Evolutionary conservation across 2,329 filamentous ascomycete species (phyloP).

Genomic region (Waltergamsia citrina): DNA sequence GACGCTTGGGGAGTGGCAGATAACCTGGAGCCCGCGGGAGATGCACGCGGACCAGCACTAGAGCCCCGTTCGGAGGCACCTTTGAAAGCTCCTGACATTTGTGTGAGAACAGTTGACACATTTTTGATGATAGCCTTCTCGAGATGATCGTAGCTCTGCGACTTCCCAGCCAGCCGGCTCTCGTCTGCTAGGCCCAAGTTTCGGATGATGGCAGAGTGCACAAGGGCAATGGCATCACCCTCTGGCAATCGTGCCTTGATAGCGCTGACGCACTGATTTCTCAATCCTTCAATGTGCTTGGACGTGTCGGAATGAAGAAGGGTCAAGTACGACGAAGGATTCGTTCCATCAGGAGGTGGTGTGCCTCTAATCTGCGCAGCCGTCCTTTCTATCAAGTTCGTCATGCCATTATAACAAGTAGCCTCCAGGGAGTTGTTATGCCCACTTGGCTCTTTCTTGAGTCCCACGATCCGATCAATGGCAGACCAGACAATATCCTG

Average conservation of each 20-base stretch:
- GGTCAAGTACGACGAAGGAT: background rate
- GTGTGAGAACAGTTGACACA: background rate
- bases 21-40: too few relatives aligned
- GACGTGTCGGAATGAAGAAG: background rate
- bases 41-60: background rate
- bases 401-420: constrained; percentile 19
- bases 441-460: constrained; percentile 31
- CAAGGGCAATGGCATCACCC: background rate
- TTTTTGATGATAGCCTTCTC: constrained; percentile 2
- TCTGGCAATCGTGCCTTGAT: constrained; percentile 1
- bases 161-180: background rate
- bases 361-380: background rate
- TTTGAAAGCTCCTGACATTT: too few relatives aligned
- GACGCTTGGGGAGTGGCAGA: too few relatives aligned
- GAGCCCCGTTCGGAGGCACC: too few relatives aligned
- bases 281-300: background rate
- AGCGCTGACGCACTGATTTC: background rate
- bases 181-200: constrained; percentile 1
- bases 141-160: background rate
- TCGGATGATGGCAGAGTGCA: constrained; percentile 1
- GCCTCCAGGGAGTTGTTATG: constrained; percentile 35
- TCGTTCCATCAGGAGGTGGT: background rate
- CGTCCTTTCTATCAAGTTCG: background rate
- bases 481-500: constrained; percentile 43
- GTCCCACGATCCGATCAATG: constrained; percentile 38